Conservation (phyloP, 2,329 filamentous ascomycete genomes). For the Aspergillus ochraceoroseus region DNA sequence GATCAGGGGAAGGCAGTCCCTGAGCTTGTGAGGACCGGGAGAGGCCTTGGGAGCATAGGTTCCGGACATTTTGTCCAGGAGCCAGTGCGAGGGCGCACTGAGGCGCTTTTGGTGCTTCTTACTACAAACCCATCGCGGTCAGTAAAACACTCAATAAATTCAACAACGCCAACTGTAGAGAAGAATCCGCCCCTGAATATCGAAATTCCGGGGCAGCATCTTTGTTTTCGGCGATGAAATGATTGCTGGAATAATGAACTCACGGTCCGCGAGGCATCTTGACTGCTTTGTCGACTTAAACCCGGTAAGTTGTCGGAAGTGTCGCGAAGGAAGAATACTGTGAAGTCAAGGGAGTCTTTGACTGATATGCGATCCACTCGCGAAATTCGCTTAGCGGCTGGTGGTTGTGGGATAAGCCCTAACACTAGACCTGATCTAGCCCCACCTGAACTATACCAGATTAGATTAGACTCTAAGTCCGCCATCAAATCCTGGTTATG, state of each 20-base stretch:
- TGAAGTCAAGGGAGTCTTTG: constrained; percentile 18
- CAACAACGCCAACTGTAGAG: not conserved
- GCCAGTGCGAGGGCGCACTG: constrained; percentile 98
- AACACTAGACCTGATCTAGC: constrained; percentile 28
- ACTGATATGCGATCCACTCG: constrained; percentile 24
- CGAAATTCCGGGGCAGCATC: not conserved
- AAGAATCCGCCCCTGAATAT: not conserved
- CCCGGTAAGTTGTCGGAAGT: constrained; percentile 37
- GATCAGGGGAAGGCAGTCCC: constrained; percentile 97
- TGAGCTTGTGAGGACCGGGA: constrained; percentile 95
- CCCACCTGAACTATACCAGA: not conserved
- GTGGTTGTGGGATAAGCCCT: constrained; percentile 30
- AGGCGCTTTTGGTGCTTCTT: constrained; percentile 99
- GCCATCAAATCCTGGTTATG: too few relatives aligned
- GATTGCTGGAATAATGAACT: constrained; percentile 34
- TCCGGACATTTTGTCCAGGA: constrained; percentile 98
- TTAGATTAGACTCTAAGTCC: not conserved
- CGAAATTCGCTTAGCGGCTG: constrained; percentile 33
- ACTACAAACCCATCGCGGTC: constrained; percentile 48
- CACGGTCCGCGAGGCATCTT: constrained; percentile 57
- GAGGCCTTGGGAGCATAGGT: constrained; percentile 67
- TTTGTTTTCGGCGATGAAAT: not conserved
- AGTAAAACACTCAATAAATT: constrained; percentile 18
- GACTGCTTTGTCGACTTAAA: constrained; percentile 41
- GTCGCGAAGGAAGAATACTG: constrained; percentile 27